Evolutionary conservation across 225 moss, liverwort and hornwort genomes (phyloP).

Genomic region (Ulota crispa): DNA sequence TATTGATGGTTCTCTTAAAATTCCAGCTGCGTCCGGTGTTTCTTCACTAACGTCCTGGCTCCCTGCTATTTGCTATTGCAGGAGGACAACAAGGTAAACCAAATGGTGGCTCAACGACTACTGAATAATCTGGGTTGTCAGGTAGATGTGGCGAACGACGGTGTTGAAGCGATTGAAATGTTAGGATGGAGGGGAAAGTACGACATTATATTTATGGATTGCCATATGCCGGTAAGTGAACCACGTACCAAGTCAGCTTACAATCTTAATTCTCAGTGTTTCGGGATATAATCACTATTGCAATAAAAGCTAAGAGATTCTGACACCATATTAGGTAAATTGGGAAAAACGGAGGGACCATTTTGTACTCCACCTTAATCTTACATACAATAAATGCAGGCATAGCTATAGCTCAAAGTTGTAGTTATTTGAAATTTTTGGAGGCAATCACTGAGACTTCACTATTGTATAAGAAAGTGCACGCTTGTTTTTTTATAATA

Average conservation of each 20-base stretch:
- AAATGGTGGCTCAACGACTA: constrained; percentile 47
- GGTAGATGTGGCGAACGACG: constrained; percentile 44
- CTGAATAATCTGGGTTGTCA: constrained; percentile 46
- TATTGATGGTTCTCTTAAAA: neutral
- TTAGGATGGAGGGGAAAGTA: constrained; percentile 33
- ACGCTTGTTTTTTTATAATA: too few species aligned
- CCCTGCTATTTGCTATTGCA: constrained; percentile 11
- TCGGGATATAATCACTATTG: neutral
- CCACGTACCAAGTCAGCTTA: neutral
- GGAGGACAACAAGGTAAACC: constrained; percentile 59
- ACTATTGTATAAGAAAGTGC: too few species aligned
- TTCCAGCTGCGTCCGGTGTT: neutral
- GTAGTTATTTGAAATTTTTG: too few species aligned
- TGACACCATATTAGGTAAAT: too few species aligned
- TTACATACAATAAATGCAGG: too few species aligned
- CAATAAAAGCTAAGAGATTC: neutral
- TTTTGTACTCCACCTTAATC: too few species aligned
- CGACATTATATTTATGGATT: constrained; percentile 54
- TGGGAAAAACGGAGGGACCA: too few species aligned
- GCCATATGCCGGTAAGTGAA: constrained; percentile 50
- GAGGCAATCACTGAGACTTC: too few species aligned
- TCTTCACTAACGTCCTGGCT: neutral
- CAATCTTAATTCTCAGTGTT: neutral
- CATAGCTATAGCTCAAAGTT: too few species aligned
- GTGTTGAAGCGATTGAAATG: constrained; percentile 41